These are phyloP conservation scores for Penicillium antarcticum DNA, from an alignment of 495 filamentous ascomycete genomes.

Conservation along the genomic window DNA sequence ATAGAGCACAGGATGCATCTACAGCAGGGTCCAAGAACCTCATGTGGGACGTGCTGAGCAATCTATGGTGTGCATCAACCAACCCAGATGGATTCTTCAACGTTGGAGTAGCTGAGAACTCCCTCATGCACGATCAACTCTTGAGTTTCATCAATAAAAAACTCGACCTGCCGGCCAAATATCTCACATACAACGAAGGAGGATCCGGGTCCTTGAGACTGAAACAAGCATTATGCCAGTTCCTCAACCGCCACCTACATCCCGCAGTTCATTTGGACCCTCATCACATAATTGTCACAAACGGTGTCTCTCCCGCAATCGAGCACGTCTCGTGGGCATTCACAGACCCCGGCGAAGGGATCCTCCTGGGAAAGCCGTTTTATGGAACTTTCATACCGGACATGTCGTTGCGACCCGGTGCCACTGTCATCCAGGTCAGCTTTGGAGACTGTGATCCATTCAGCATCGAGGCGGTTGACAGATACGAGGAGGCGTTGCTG, in stretches of 20 bases:
- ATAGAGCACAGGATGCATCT: conserved; percentile 14
- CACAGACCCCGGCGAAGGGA: conserved; percentile 44
- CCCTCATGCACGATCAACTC: conserved; percentile 35
- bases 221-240: conserved; percentile 36
- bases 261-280: conserved; percentile 38
- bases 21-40: conserved; percentile 6
- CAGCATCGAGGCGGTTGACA: conserved; percentile 30
- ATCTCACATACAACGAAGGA: conserved; percentile 40
- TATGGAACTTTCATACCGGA: conserved; percentile 46
- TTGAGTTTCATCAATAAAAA: conserved; percentile 26
- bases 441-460: conserved; percentile 47
- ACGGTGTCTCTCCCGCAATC: conserved; percentile 45
- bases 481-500: conserved; percentile 37
- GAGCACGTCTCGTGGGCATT: conserved; percentile 43
- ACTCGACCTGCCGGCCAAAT: conserved; percentile 26
- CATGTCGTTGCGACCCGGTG: conserved; percentile 23
- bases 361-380: conserved; percentile 46
- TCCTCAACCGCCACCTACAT: conserved; percentile 33
- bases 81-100: conserved; percentile 35
- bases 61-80: conserved; percentile 19
- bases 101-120: conserved; percentile 37
- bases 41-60: conserved; percentile 25
- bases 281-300: conserved; percentile 41
- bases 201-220: conserved; percentile 27
- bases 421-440: conserved; percentile 36